Base-by-base conservation (phyloP, 495 filamentous ascomycete species). In the Glutinoglossum americanum region DNA sequence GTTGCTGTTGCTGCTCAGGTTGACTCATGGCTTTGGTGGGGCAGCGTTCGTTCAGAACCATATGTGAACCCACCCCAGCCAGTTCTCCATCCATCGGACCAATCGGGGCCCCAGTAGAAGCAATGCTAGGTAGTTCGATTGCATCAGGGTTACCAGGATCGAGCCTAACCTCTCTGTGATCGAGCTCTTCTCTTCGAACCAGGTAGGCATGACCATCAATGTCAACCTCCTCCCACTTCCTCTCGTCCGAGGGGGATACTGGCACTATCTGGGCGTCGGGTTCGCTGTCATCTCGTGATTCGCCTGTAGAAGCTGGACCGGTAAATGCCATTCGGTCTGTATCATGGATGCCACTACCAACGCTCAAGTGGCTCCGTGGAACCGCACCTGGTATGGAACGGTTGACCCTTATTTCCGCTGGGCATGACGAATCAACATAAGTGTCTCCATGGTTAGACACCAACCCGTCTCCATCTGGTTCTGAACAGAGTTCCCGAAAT, bases 181-280 rank as follows among this genome's bases (percentile, higher is more conserved):
- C 30, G 13, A 26, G 6, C 17, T 54, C 56, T 21, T 27, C 45
- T 49, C 28, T 45, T 17, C 32, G 39, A 25, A 58, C 54, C 39
- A 58, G 25, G 21, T 58, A 58, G 8, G 37, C 33, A 58, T 54
- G 21, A 23, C 56, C 56, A n/a, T 49, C 45, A 15, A 48, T 26
- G 9, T 58, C 41, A 33, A 58, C 30, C 39, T 54, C 54, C 37
- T 56, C 54, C 54, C 54, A 56, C 21, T 39, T 37, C 19, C 37
- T 56, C 1, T 56, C 54, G 30, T 56, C 54, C 25, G 54, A n/a
- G 32, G 54, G 54, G 4, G 54, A 56, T 39, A 56, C 37, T 39
- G 54, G 37, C 41, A 56, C 32, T 56, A 56, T 56, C 37, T 56
- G 54, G 32, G 56, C 21, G 23, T 58, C 56, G 2, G 15, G 49